phyloP scores from a whole-genome alignment of 2,329 filamentous ascomycete genomes.

The Dryadomyces quercivorus region DNA sequence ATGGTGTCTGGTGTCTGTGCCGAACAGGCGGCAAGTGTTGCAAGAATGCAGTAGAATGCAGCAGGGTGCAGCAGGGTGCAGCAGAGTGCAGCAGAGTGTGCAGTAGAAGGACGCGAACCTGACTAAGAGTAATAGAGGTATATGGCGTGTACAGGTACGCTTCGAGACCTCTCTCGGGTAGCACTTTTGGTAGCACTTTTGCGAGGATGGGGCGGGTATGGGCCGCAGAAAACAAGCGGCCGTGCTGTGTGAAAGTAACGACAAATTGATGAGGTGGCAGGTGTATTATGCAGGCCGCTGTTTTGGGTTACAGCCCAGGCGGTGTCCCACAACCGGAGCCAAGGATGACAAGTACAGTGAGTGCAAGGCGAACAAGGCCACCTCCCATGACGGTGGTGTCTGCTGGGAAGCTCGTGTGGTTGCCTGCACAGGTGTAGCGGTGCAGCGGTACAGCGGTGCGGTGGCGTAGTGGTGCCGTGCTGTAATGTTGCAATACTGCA shows the following conservation, averaged over 20 bases:
- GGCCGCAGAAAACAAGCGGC: constrained; percentile 3
- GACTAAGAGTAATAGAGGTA: not conserved
- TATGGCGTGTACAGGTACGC: constrained; percentile 7
- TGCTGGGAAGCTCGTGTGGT: not conserved
- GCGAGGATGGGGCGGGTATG: constrained; percentile 9
- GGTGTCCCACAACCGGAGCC: constrained; percentile 9
- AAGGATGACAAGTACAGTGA: constrained; percentile 8
- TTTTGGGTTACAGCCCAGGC: constrained; percentile 10
- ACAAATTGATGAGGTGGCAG: constrained; percentile 8
- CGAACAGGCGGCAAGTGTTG: constrained; percentile 8
- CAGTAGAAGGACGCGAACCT: too few relatives aligned
- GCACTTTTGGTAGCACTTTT: not conserved
- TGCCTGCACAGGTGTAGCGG: not conserved
- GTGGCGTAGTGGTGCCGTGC: not conserved
- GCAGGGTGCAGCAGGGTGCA: too few relatives aligned
- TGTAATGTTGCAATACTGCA: not conserved
- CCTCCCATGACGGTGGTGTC: constrained; percentile 8
- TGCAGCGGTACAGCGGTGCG: not conserved
- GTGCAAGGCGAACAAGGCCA: constrained; percentile 4
- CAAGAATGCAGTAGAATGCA: not conserved
- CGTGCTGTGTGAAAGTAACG: not conserved
- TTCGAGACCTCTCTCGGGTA: constrained; percentile 3
- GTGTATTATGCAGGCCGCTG: constrained; percentile 10
- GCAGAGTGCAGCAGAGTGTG: too few relatives aligned
- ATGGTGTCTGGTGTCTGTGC: not conserved